phyloP scores from a whole-genome alignment of 352 stramenopile species.

The Globisporangium acanthophoron region DNA sequence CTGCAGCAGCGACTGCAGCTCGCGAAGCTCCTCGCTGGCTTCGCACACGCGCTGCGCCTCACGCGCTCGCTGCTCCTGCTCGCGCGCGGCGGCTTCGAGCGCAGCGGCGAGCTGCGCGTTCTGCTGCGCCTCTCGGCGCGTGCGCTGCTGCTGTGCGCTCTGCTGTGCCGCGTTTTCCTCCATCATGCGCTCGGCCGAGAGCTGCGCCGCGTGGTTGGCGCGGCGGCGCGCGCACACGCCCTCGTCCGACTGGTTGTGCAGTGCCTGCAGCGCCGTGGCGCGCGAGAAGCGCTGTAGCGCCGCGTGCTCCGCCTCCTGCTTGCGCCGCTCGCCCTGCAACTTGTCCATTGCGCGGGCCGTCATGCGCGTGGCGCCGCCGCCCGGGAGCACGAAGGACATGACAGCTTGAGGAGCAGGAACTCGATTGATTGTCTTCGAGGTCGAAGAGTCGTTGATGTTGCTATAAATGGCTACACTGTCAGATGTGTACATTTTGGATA shows the following conservation, averaged over 20 bases:
- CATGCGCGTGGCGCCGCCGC: slow-evolving; percentile 32
- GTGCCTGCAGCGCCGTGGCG: slow-evolving; percentile 49
- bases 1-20: slow-evolving; percentile 87
- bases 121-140: slow-evolving; percentile 46
- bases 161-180: slow-evolving; percentile 36
- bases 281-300: slow-evolving; percentile 49
- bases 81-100: slow-evolving; percentile 58
- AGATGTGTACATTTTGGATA: too few relatives aligned
- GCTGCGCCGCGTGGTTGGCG: slow-evolving; percentile 53
- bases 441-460: too few relatives aligned
- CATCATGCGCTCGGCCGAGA: slow-evolving; percentile 64
- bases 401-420: too few relatives aligned
- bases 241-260: slow-evolving; percentile 63
- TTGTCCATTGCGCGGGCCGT: slow-evolving; percentile 59
- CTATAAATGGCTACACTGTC: too few relatives aligned
- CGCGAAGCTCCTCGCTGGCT: slow-evolving; percentile 84
- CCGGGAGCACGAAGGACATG: not conserved
- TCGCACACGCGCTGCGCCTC: slow-evolving; percentile 91
- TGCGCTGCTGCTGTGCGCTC: slow-evolving; percentile 17
- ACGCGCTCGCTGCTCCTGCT: slow-evolving; percentile 65
- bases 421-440: too few relatives aligned
- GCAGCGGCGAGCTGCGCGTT: slow-evolving; percentile 67
- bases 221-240: slow-evolving; percentile 39
- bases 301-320: slow-evolving; percentile 50
- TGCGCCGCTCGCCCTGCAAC: slow-evolving; percentile 50